phyloP scores from a whole-genome alignment of 768 basidiomycete genomes.

The Leucocoprinus sp. region DNA sequence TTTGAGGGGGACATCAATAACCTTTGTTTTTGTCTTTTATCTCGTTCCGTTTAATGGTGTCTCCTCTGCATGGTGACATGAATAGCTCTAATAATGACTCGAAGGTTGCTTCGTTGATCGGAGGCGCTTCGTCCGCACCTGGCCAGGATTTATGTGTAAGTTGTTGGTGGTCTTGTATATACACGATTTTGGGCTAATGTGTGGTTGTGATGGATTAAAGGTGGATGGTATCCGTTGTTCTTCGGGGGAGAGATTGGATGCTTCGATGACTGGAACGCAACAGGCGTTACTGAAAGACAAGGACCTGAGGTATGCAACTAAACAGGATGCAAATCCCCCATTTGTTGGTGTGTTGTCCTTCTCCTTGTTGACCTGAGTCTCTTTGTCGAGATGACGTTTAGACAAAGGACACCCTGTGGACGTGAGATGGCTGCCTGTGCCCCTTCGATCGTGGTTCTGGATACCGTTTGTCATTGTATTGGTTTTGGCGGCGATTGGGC shows the following conservation, averaged over 20 bases:
- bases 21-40: neutral
- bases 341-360: neutral
- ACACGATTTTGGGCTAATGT: neutral
- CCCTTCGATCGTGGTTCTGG: conserved; percentile 41
- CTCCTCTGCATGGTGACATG: neutral
- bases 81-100: too few relatives aligned
- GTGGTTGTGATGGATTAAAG: neutral
- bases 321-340: conserved; percentile 1
- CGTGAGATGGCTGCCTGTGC: conserved; percentile 32
- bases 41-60: neutral
- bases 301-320: conserved; percentile 14
- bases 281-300: conserved; percentile 1
- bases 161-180: neutral
- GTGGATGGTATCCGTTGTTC: neutral
- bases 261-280: conserved; percentile 1
- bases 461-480: conserved; percentile 31
- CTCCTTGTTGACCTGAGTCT: neutral
- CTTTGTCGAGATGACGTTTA: neutral
- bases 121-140: conserved; percentile 3
- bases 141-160: neutral
- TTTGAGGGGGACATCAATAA: too few relatives aligned
- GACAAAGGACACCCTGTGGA: neutral
- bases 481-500: conserved; percentile 29
- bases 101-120: neutral
- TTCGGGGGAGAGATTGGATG: conserved; percentile 5